Evolutionary conservation across 768 basidiomycete genomes (phyloP).

Genomic region (Tephrocybe sp.): DNA sequence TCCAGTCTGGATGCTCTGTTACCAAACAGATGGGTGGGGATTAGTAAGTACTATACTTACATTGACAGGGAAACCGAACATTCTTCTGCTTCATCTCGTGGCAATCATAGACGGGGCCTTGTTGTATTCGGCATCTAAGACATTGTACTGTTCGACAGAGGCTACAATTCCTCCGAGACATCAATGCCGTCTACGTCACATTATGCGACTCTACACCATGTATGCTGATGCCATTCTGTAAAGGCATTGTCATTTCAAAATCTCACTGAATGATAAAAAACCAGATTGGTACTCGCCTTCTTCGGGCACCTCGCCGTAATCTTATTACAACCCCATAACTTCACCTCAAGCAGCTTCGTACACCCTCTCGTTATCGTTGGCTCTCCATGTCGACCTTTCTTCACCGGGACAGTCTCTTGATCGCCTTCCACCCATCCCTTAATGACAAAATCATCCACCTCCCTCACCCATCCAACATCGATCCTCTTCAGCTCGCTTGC

Average conservation of each 20-base stretch:
- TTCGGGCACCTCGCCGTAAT: slow-evolving; percentile 38
- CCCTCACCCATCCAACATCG: slow-evolving; percentile 86
- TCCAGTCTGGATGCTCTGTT: no score
- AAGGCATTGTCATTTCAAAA: background rate
- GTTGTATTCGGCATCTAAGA: no score
- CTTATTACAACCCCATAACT: slow-evolving; percentile 56
- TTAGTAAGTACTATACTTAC: no score
- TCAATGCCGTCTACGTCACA: no score
- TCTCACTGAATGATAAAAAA: background rate
- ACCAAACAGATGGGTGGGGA: no score
- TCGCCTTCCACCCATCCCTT: slow-evolving; percentile 58
- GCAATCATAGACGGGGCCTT: no score
- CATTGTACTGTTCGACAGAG: no score
- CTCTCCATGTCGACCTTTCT: slow-evolving; percentile 26
- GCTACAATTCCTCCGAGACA: slow-evolving; percentile 3
- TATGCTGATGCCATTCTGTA: slow-evolving; percentile 29
- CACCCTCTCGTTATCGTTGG: slow-evolving; percentile 29
- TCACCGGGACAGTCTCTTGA: slow-evolving; percentile 6
- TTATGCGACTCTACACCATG: slow-evolving; percentile 33
- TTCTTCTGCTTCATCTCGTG: no score
- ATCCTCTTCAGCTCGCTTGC: slow-evolving; percentile 50
- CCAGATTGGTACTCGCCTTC: slow-evolving; percentile 30
- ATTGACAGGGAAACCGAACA: no score
- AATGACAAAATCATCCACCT: slow-evolving; percentile 79
- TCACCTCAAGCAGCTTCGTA: slow-evolving; percentile 40